A percentile compares a stretch with the other conserved stretches of the same genome.
These are phyloP conservation scores for Rhododendron ferrugineum DNA, from an alignment of 148 eudicot species.

Conservation along the genomic window DNA sequence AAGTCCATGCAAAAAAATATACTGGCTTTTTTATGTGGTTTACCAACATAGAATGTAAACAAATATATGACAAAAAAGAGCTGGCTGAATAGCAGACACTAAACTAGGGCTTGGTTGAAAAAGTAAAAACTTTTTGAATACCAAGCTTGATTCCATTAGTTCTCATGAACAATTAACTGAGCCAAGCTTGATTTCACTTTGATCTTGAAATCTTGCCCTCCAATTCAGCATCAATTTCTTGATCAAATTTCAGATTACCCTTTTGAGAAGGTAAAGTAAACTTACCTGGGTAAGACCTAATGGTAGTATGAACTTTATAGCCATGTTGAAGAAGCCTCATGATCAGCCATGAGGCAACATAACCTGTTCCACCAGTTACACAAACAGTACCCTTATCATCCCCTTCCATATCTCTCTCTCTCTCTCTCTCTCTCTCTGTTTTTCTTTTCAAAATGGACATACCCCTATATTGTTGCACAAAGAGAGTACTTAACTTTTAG, in stretches of 20 bases:
- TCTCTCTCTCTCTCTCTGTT: neutral
- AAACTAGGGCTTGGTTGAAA: neutral
- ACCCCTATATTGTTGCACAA: neutral
- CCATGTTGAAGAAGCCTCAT: conserved; percentile 30
- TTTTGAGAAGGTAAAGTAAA: neutral
- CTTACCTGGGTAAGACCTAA: conserved; percentile 24
- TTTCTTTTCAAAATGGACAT: neutral
- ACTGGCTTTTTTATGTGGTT: too few species aligned
- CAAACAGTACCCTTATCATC: conserved; percentile 29
- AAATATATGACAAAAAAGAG: neutral
- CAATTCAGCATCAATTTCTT: neutral
- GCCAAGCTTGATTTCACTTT: neutral
- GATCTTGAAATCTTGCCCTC: neutral
- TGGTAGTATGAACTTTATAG: conserved; percentile 31
- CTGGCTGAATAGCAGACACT: too few species aligned
- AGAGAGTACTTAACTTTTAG: neutral
- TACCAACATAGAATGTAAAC: neutral
- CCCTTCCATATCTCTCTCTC: conserved; percentile 12
- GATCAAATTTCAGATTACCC: neutral
- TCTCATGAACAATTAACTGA: neutral
- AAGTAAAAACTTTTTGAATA: neutral
- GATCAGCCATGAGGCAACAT: conserved; percentile 38
- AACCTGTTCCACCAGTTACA: conserved; percentile 51
- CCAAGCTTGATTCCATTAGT: neutral
- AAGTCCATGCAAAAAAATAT: neutral